Conservation (phyloP, 192 early-diverging fungal genomes). For the Coemansia sp. region DNA sequence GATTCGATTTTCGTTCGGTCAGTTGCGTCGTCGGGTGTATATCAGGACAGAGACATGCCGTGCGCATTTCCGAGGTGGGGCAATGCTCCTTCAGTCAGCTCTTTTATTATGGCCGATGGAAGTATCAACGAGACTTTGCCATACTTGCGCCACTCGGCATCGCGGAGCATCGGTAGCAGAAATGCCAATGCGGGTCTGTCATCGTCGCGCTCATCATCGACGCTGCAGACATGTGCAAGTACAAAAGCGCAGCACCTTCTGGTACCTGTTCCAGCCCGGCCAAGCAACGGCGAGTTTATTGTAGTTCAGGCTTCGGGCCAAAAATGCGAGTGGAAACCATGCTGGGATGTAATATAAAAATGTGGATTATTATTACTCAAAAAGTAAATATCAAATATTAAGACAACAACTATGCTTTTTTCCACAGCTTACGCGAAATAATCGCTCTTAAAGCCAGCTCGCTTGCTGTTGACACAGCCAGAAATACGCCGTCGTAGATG, state of each 20-base stretch:
- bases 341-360: constrained; percentile 31
- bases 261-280: neutral
- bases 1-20: neutral
- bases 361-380: no score
- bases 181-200: neutral
- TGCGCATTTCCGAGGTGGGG: constrained; percentile 16
- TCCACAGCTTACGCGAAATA: constrained; percentile 9
- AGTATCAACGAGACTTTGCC: neutral
- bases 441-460: constrained; percentile 7
- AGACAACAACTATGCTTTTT: constrained; percentile 9
- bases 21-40: no score
- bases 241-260: neutral
- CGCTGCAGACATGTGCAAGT: neutral
- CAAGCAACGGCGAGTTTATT: neutral
- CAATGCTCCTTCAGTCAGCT: constrained; percentile 17
- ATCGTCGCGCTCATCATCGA: neutral
- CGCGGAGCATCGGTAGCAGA: constrained; percentile 3
- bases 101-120: neutral
- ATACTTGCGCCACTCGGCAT: constrained; percentile 7
- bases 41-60: neutral
- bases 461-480: constrained; percentile 5
- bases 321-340: constrained; percentile 22
- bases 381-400: no score
- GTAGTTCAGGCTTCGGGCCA: neutral
- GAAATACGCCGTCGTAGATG: constrained; percentile 28